Evolutionary conservation across 176 grass and related monocot species (phyloP).

Genomic region (Typha latifolia): DNA sequence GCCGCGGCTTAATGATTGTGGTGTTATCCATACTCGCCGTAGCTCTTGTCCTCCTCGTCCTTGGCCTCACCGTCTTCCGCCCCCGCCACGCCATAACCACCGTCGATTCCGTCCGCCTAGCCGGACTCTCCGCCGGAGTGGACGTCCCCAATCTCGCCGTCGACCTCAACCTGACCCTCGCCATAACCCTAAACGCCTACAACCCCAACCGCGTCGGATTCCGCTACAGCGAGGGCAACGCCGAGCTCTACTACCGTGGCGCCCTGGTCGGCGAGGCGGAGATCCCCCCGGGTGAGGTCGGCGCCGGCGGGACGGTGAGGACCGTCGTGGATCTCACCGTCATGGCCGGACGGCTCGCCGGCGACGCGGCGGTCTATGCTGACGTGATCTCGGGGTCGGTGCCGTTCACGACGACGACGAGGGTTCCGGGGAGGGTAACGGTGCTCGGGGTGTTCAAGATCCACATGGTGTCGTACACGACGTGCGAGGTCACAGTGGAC

Average conservation of each 20-base stretch:
- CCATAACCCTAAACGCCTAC: slow-evolving; percentile 17
- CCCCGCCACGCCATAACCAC: slow-evolving; percentile 27
- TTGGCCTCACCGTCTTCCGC: slow-evolving; percentile 27
- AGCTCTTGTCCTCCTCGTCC: background rate
- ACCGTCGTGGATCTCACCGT: background rate
- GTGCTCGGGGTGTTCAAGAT: slow-evolving; percentile 33
- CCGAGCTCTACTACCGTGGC: slow-evolving; percentile 7
- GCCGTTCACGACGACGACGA: slow-evolving; percentile 28
- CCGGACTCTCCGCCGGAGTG: slow-evolving; percentile 15
- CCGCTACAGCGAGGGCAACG: slow-evolving; percentile 23
- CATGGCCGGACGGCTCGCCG: background rate
- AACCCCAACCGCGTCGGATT: slow-evolving; percentile 44
- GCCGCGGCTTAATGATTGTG: too few species aligned
- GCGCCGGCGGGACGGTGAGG: background rate
- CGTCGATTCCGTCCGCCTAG: slow-evolving; percentile 27
- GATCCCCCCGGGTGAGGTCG: background rate
- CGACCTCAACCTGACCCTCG: slow-evolving; percentile 32
- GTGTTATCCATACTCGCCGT: too few species aligned
- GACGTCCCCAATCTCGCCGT: slow-evolving; percentile 15
- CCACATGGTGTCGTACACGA: slow-evolving; percentile 31
- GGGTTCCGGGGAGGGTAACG: slow-evolving; percentile 29
- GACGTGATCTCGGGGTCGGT: slow-evolving; percentile 26
- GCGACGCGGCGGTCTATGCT: slow-evolving; percentile 14
- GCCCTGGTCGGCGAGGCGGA: slow-evolving; percentile 7
- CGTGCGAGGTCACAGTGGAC: slow-evolving; percentile 25